Conservation (phyloP, 2,329 filamentous ascomycete species). For the Corniculantispora saksenae region DNA sequence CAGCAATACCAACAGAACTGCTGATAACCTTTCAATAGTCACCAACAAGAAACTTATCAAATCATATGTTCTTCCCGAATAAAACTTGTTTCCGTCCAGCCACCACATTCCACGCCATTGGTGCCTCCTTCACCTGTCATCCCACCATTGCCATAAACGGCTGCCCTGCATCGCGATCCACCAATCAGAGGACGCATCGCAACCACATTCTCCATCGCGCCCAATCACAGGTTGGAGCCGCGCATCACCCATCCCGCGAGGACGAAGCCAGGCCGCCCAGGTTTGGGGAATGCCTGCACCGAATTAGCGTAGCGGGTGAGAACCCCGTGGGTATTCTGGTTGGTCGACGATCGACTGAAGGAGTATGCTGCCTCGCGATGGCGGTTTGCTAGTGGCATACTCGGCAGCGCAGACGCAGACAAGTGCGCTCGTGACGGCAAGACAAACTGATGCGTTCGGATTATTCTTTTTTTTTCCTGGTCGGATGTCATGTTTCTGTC, state of each 20-base stretch:
- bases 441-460: not conserved
- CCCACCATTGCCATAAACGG: slow-evolving; percentile 5
- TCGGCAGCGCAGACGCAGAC: not conserved
- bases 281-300: not conserved
- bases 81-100: not conserved
- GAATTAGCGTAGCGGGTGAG: not conserved
- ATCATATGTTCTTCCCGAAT: not conserved
- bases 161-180: slow-evolving; percentile 14
- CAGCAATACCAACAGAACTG: too few species aligned
- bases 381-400: too few species aligned
- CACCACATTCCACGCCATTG: not conserved
- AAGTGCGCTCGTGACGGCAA: slow-evolving; percentile 5
- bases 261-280: not conserved
- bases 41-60: too few species aligned
- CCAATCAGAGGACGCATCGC: slow-evolving; percentile 23
- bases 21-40: too few species aligned
- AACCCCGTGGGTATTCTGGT: slow-evolving; percentile 9
- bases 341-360: not conserved
- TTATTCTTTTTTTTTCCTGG: not conserved
- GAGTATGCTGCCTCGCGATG: too few species aligned
- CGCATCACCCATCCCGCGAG: not conserved
- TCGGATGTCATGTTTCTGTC: too few species aligned
- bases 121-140: not conserved
- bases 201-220: slow-evolving; percentile 25
- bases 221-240: slow-evolving; percentile 20